Evolutionary conservation across 1,284 basidiomycete species (phyloP).

Genomic region (Wallemia mellicola): DNA sequence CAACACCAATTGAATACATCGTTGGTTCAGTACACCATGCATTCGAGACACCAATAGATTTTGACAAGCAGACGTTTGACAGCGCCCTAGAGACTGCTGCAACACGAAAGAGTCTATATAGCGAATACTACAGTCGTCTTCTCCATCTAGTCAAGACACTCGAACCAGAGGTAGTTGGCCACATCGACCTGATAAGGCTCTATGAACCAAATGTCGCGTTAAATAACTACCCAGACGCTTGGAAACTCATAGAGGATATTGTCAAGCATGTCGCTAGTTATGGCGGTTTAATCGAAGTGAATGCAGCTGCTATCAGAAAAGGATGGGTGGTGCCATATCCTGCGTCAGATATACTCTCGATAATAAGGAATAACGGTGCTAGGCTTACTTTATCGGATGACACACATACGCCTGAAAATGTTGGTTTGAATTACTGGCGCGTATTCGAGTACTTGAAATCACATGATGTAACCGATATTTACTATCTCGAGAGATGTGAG

Average conservation of each 20-base stretch:
- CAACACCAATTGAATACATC: conserved; percentile 44
- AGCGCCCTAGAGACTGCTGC: not conserved
- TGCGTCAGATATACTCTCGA: conserved; percentile 38
- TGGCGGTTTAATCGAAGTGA: conserved; percentile 77
- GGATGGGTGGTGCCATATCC: conserved; percentile 69
- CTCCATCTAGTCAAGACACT: conserved; percentile 30
- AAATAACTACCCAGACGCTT: conserved; percentile 23
- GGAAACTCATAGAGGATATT: conserved; percentile 42
- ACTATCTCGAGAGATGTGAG: conserved; percentile 22
- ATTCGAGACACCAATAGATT: conserved; percentile 65
- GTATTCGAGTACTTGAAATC: conserved; percentile 35
- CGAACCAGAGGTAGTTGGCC: conserved; percentile 68
- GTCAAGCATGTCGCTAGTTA: conserved; percentile 41
- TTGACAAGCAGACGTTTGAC: conserved; percentile 37
- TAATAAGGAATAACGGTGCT: conserved; percentile 35
- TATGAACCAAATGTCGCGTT: conserved; percentile 34
- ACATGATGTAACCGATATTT: conserved; percentile 33
- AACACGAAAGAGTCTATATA: not conserved
- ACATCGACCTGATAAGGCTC: conserved; percentile 66
- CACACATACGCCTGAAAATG: conserved; percentile 63
- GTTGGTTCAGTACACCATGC: conserved; percentile 88
- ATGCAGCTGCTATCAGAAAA: conserved; percentile 74
- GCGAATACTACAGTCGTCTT: not conserved
- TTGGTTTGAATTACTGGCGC: conserved; percentile 56
- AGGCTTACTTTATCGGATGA: conserved; percentile 73